A percentile compares a stretch with the other conserved stretches of the same genome.
phyloP scores from a whole-genome alignment of 2,329 filamentous ascomycete species.

The Pseudocercospora pini-densiflorae region DNA sequence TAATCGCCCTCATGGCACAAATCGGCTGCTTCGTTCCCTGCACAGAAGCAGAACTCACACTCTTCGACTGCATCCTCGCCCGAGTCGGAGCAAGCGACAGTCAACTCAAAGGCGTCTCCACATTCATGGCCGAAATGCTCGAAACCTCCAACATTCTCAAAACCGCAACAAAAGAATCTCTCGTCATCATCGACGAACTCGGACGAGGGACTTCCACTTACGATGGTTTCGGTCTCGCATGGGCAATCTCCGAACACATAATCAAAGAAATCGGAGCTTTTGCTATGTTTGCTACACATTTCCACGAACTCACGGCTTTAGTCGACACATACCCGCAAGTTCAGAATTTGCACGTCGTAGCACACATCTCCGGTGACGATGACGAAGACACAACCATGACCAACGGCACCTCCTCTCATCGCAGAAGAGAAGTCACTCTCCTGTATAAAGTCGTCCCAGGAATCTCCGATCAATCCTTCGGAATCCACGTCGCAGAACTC shows the following conservation, averaged over 20 bases:
- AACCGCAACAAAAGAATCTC: conserved; percentile 88
- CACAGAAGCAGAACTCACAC: conserved; percentile 84
- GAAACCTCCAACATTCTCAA: conserved; percentile 99
- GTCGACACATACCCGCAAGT: conserved; percentile 87
- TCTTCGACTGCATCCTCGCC: conserved; percentile 96
- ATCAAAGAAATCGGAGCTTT: conserved; percentile 93
- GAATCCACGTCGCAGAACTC: conserved; percentile 96
- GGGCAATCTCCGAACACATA: conserved; percentile 98
- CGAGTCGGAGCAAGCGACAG: conserved; percentile 95
- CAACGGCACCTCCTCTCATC: conserved; percentile 39
- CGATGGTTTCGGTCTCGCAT: conserved; percentile 97
- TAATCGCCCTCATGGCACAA: conserved; percentile 96
- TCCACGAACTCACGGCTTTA: conserved; percentile 94
- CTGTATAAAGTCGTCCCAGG: conserved; percentile 96
- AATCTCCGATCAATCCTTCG: conserved; percentile 96
- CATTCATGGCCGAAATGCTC: conserved; percentile 99
- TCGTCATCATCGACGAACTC: conserved; percentile 98
- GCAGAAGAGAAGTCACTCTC: conserved; percentile 85
- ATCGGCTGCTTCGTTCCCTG: conserved; percentile 96
- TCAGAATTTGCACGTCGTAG: conserved; percentile 91
- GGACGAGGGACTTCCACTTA: conserved; percentile 97
- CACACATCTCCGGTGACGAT: conserved; percentile 72
- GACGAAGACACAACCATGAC: conserved; percentile 51
- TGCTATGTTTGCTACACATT: conserved; percentile 95
- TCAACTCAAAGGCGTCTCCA: conserved; percentile 96